Evolutionary conservation across 345 rosid genomes (phyloP).

Genomic region (Draba incana): DNA sequence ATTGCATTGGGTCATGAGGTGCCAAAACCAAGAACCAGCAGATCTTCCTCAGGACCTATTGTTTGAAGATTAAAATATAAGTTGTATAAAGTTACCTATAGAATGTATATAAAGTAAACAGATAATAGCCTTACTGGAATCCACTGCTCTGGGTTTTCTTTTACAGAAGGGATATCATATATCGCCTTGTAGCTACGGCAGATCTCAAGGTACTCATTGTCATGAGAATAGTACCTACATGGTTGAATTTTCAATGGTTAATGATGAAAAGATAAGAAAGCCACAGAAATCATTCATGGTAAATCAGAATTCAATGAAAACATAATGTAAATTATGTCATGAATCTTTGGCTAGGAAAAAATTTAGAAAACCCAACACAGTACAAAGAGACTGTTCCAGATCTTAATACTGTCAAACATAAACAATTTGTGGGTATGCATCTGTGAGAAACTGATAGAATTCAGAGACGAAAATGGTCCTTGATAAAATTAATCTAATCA

Average conservation of each 20-base stretch:
- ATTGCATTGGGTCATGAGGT: slow-evolving; percentile 92
- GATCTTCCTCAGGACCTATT: slow-evolving; percentile 78
- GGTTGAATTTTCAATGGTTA: slow-evolving; percentile 10
- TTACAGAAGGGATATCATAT: slow-evolving; percentile 88
- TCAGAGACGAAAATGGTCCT: neutral
- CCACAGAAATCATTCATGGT: slow-evolving; percentile 9
- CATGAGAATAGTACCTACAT: slow-evolving; percentile 80
- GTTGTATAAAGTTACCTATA: neutral
- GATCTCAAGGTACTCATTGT: slow-evolving; percentile 90
- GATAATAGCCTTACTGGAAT: slow-evolving; percentile 57
- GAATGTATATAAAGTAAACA: neutral
- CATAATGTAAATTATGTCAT: slow-evolving; percentile 5
- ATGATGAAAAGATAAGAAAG: neutral
- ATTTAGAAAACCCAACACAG: neutral
- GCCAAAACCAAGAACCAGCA: slow-evolving; percentile 87
- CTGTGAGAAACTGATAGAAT: neutral
- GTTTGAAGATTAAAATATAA: slow-evolving; percentile 17
- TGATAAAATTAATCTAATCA: neutral
- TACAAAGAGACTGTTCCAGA: neutral
- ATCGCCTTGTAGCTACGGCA: slow-evolving; percentile 96
- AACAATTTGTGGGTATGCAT: neutral
- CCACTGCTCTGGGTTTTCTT: slow-evolving; percentile 76
- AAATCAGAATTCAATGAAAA: slow-evolving; percentile 14
- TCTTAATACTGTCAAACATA: neutral
- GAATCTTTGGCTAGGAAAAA: neutral